Conservation (phyloP, 306 rosid species). For the Sesbania bispinosa region DNA sequence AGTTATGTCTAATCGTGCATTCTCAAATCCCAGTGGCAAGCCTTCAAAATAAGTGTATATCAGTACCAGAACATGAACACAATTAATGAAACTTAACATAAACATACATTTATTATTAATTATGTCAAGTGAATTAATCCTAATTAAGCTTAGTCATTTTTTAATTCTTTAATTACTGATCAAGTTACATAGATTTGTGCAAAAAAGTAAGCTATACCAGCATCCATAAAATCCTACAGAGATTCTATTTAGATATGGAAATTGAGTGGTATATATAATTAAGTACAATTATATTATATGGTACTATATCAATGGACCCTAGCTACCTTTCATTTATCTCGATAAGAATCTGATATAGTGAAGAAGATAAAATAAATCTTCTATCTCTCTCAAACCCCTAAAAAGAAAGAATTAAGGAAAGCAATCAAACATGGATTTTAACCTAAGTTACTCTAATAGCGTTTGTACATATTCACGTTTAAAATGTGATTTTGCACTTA, state of each 20-base stretch:
- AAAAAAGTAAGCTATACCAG: neutral
- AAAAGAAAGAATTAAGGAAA: constrained; percentile 3
- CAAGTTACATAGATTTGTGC: neutral
- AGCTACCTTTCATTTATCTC: constrained; percentile 27
- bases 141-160: too few species aligned
- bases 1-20: constrained; percentile 20
- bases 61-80: constrained; percentile 1
- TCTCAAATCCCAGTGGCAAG: constrained; percentile 14
- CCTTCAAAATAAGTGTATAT: neutral
- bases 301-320: neutral
- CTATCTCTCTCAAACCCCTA: constrained; percentile 11
- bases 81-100: neutral
- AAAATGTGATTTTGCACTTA: too few species aligned
- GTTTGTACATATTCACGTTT: too few species aligned
- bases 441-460: too few species aligned
- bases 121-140: neutral
- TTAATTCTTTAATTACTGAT: neutral
- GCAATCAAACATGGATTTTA: too few species aligned
- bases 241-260: neutral
- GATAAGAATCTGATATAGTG: constrained; percentile 17
- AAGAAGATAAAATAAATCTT: constrained; percentile 19
- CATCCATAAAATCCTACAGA: neutral
- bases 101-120: neutral
- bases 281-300: neutral
- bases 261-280: neutral